These are phyloP conservation scores for Verticillium nubilum DNA, from an alignment of 2,329 filamentous ascomycete genomes.

Conservation along the genomic window DNA sequence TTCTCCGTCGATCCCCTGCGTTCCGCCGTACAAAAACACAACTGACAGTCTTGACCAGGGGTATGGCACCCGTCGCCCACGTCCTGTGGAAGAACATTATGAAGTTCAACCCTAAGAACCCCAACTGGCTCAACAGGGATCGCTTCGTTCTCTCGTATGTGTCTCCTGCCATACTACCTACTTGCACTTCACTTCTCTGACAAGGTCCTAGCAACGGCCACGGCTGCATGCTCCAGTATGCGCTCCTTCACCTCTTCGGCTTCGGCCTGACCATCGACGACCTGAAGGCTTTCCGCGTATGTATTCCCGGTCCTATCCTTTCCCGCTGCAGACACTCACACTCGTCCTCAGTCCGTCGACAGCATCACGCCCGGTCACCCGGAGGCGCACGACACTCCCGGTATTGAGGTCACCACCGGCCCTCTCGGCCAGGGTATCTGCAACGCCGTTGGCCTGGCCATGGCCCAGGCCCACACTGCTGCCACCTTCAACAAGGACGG, in stretches of 20 bases:
- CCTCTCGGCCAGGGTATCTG: slow-evolving; percentile 95
- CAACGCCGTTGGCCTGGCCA: slow-evolving; percentile 96
- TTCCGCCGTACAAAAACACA: not conserved
- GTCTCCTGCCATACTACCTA: not conserved
- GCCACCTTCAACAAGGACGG: slow-evolving; percentile 96
- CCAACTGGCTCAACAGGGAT: slow-evolving; percentile 93
- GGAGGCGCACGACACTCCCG: slow-evolving; percentile 92
- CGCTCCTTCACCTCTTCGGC: slow-evolving; percentile 93
- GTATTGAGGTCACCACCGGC: slow-evolving; percentile 96
- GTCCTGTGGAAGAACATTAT: slow-evolving; percentile 99
- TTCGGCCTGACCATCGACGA: slow-evolving; percentile 84
- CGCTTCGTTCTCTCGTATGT: slow-evolving; percentile 98
- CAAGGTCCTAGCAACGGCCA: slow-evolving; percentile 75
- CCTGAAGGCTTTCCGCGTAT: slow-evolving; percentile 92
- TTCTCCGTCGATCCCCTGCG: slow-evolving; percentile 2
- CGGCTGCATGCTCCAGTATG: slow-evolving; percentile 99
- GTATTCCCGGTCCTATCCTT: slow-evolving; percentile 27
- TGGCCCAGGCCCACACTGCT: slow-evolving; percentile 87
- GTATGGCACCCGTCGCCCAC: slow-evolving; percentile 91
- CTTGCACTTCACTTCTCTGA: not conserved
- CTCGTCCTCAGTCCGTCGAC: slow-evolving; percentile 39
- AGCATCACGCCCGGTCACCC: slow-evolving; percentile 92
- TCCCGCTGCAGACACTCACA: not conserved
- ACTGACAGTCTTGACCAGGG: slow-evolving; percentile 35
- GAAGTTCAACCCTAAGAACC: slow-evolving; percentile 99